Evolutionary conservation across 2,329 filamentous ascomycete species (phyloP), one percentile per base, ranked within the genome.

Genomic region (Phialophora macrospora): DNA sequence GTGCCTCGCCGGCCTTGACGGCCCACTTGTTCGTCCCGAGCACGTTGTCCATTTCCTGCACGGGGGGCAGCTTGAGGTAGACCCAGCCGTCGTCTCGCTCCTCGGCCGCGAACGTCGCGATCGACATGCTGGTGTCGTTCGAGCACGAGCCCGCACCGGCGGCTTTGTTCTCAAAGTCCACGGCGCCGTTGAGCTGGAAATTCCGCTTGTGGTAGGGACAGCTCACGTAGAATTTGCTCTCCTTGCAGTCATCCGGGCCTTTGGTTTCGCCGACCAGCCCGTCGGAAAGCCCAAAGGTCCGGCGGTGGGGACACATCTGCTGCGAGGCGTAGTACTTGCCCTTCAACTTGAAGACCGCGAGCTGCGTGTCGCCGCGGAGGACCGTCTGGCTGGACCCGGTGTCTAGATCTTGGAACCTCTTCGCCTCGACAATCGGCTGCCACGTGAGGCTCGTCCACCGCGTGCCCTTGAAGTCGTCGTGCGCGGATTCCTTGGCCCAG

Each of bases 271-370:
- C 93, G 55, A 97, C 85, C 8, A 97, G 80, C 1, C 92, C 92
- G 75, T 97, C 93, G 0, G 90, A 90, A 28, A 97, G 86, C n/a
- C 93, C 89, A 74, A 97, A 97, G 0, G 92, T 89, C 11, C 92
- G 89, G 79, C 94, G 95, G 80, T 96, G 92, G 9, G 93, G 93
- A 76, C 93, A 97, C 93, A 97, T 97, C 75, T 97, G 92, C 80
- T 97, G 93, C 14, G 90, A 90, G 65, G 91, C 90, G 77, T 94
- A 94, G 82, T 89, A 96, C 61, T 85, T 85, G 22, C 92, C 92
- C 61, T 87, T 86, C 68, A 96, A 85, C 73, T 92, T 90, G 86
- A 93, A 97, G 60, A 97, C 81, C 7, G 93, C 92, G 1, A 97
- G 84, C 77, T 97, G 93, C 0, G 92, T 96, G 76, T 96, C 92